A percentile compares a stretch with the other conserved stretches of the same genome.
Evolutionary conservation across 2,329 filamentous ascomycete genomes (phyloP).

Genomic region (Pseudocercospora fijiensis): DNA sequence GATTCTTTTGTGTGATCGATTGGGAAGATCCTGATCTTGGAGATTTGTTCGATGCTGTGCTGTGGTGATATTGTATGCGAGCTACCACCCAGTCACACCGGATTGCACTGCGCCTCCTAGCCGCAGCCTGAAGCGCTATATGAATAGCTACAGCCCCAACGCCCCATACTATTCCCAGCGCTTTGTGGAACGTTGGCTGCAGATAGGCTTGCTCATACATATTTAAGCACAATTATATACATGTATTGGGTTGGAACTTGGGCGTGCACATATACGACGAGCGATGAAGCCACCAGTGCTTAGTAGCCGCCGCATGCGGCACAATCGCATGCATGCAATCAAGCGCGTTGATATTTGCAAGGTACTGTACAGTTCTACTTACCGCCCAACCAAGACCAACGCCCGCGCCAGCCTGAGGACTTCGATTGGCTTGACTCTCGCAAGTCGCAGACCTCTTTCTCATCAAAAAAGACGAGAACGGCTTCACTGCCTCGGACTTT

Average conservation of each 20-base stretch:
- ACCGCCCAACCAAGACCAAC: neutral
- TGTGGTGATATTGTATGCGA: neutral
- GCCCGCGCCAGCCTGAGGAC: neutral
- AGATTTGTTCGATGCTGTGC: neutral
- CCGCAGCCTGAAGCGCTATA: neutral
- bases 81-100: neutral
- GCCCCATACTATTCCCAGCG: neutral
- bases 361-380: neutral
- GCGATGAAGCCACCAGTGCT: neutral
- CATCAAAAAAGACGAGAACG: conserved; percentile 32
- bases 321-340: neutral
- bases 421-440: neutral
- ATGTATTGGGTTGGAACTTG: neutral
- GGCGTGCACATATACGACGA: neutral
- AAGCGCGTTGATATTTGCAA: neutral
- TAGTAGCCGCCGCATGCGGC: neutral
- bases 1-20: neutral
- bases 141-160: neutral
- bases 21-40: neutral
- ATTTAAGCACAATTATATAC: neutral
- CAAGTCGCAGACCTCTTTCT: conserved; percentile 13
- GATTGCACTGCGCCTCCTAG: neutral
- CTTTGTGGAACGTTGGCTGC: neutral
- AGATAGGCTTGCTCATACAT: neutral
- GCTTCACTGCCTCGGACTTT: conserved; percentile 34